A percentile compares a stretch with the other conserved stretches of the same genome.
These are phyloP conservation scores for Yamadazyma diospyri DNA, from an alignment of 1,139 yeast species.

Conservation along the genomic window DNA sequence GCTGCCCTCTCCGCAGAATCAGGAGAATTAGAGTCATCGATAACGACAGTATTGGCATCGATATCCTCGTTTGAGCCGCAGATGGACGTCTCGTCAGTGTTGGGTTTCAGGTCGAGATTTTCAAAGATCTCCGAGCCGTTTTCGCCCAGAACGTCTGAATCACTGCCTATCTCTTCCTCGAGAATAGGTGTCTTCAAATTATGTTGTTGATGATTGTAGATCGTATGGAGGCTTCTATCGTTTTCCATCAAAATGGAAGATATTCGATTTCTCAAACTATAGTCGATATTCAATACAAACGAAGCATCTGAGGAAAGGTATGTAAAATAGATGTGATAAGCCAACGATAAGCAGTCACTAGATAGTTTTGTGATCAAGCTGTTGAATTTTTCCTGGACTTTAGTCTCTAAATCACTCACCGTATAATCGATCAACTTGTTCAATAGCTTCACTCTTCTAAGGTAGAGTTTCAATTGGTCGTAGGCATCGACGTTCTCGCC, in stretches of 20 bases:
- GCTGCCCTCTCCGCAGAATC: conserved; percentile 5
- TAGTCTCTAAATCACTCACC: conserved; percentile 6
- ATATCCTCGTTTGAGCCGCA: no score
- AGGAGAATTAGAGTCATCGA: conserved; percentile 1
- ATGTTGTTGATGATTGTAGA: conserved; percentile 3
- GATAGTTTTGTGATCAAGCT: conserved; percentile 41
- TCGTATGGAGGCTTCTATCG: conserved; percentile 6
- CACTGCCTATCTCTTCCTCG: not conserved
- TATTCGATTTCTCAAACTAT: conserved; percentile 48
- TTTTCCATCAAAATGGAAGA: conserved; percentile 36
- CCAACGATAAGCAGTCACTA: conserved; percentile 52
- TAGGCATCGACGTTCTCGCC: conserved; percentile 76
- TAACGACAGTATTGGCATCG: not conserved
- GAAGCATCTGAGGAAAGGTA: conserved; percentile 72
- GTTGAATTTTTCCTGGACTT: conserved; percentile 12
- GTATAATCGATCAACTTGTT: conserved; percentile 17
- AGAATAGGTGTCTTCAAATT: conserved; percentile 7
- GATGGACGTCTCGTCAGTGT: no score
- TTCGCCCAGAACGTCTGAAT: no score
- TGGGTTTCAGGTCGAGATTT: no score
- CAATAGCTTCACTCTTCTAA: conserved; percentile 18
- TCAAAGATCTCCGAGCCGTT: no score
- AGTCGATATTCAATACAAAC: conserved; percentile 68
- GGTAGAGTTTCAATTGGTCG: conserved; percentile 48
- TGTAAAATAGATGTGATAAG: conserved; percentile 62